Evolutionary conservation across 139 green algal species (phyloP).

Genomic region (Picochlorum costavermella): DNA sequence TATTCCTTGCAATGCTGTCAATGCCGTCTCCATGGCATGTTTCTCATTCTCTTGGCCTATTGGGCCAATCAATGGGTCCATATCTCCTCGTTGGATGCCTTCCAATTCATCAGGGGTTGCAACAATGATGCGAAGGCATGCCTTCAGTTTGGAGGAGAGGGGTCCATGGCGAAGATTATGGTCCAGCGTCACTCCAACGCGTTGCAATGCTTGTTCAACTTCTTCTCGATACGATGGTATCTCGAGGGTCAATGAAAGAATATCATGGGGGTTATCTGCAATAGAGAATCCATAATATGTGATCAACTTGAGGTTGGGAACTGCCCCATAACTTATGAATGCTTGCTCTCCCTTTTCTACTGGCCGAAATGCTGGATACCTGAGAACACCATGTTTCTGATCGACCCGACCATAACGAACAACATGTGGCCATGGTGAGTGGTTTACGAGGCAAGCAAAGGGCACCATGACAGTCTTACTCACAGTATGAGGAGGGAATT

Average conservation of each 20-base stretch:
- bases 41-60: constrained; percentile 16
- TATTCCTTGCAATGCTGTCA: constrained; percentile 13
- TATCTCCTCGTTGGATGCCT: neutral
- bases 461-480: constrained; percentile 48
- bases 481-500: constrained; percentile 14
- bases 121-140: constrained; percentile 19
- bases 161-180: constrained; percentile 27
- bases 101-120: constrained; percentile 17
- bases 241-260: constrained; percentile 26
- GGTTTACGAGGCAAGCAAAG: constrained; percentile 59
- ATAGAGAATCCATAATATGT: constrained; percentile 41
- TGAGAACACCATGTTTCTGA: constrained; percentile 17
- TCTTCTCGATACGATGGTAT: neutral
- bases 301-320: constrained; percentile 63
- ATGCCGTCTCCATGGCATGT: constrained; percentile 20
- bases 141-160: constrained; percentile 18
- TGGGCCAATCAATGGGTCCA: neutral
- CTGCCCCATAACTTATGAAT: constrained; percentile 62
- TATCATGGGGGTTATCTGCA: constrained; percentile 47
- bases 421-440: constrained; percentile 55
- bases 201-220: neutral
- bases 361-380: constrained; percentile 43
- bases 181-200: constrained; percentile 20
- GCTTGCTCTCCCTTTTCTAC: constrained; percentile 30
- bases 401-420: constrained; percentile 55